Percentiles rank a stretch among this genome's conserved stretches.
Evolutionary conservation across 345 rosid species (phyloP).

Genomic region (Kandelia obovata): DNA sequence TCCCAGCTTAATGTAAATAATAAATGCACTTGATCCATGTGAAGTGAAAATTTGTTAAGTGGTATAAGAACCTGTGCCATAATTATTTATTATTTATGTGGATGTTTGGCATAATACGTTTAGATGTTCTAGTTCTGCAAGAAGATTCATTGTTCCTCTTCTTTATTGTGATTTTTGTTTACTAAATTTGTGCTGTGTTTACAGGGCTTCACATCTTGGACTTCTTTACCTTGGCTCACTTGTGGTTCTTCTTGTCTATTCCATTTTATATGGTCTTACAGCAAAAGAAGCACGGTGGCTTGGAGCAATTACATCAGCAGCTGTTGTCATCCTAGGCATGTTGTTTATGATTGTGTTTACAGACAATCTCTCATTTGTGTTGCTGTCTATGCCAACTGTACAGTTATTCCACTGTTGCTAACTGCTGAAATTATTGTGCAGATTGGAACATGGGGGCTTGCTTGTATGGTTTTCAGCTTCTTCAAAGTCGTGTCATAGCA

Average conservation of each 20-base stretch:
- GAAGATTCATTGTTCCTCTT: conserved; percentile 1
- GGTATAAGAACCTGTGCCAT: background rate
- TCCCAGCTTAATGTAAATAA: conserved; percentile 14
- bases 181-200: conserved; percentile 21
- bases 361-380: conserved; percentile 11
- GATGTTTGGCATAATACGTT: conserved; percentile 8
- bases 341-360: conserved; percentile 11
- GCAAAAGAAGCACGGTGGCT: conserved; percentile 95
- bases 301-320: conserved; percentile 93
- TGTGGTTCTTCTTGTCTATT: conserved; percentile 81
- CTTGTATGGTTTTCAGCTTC: conserved; percentile 92
- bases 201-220: conserved; percentile 95
- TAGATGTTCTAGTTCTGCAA: conserved; percentile 4
- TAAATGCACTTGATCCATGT: conserved; percentile 11
- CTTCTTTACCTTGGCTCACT: conserved; percentile 84
- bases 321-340: conserved; percentile 91
- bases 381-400: conserved; percentile 8
- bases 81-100: background rate
- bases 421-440: conserved; percentile 33
- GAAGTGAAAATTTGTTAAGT: background rate
- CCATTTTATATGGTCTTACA: conserved; percentile 87
- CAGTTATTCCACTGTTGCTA: conserved; percentile 7
- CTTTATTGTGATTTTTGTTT: background rate
- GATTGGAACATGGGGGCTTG: conserved; percentile 99
- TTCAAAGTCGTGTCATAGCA: conserved; percentile 77